Evolutionary conservation across 1,284 basidiomycete genomes (phyloP).

Genomic region (Neotropicomus parvogracilis): DNA sequence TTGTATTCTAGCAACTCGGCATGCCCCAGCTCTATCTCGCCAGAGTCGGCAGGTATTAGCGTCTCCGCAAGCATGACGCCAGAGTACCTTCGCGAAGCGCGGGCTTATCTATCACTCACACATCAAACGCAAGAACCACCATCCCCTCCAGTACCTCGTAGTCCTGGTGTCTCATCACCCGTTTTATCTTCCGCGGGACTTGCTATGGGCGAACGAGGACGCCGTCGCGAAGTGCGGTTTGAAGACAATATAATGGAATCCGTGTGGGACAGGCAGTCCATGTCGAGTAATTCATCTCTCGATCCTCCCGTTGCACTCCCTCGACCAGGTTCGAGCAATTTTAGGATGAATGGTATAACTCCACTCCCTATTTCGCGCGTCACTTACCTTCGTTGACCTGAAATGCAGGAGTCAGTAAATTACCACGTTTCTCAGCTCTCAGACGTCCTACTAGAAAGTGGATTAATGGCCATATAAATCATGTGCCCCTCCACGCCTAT

Average conservation of each 20-base stretch:
- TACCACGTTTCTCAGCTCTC: constrained; percentile 33
- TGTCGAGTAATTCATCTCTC: constrained; percentile 33
- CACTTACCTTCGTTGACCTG: not conserved
- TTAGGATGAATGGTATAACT: constrained; percentile 22
- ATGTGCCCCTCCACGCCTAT: not conserved
- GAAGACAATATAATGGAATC: constrained; percentile 35
- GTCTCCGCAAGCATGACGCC: constrained; percentile 34
- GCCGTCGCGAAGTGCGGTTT: constrained; percentile 34
- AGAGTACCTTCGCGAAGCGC: constrained; percentile 33
- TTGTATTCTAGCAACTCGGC: constrained; percentile 23
- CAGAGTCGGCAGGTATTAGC: constrained; percentile 33
- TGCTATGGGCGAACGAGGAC: constrained; percentile 27
- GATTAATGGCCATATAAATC: constrained; percentile 14
- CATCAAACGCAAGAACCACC: constrained; percentile 16
- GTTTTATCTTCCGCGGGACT: constrained; percentile 32
- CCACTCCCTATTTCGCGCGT: not conserved
- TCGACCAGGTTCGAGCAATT: constrained; percentile 11
- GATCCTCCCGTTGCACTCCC: constrained; percentile 25
- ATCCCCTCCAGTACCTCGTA: constrained; percentile 15
- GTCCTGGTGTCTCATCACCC: constrained; percentile 28
- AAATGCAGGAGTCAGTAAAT: constrained; percentile 30
- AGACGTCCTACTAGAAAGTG: constrained; percentile 22
- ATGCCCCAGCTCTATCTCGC: constrained; percentile 34
- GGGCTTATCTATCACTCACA: constrained; percentile 33
- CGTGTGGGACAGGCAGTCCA: constrained; percentile 32